phyloP scores from a whole-genome alignment of 2,329 filamentous ascomycete genomes.

The Fusarium falciforme region DNA sequence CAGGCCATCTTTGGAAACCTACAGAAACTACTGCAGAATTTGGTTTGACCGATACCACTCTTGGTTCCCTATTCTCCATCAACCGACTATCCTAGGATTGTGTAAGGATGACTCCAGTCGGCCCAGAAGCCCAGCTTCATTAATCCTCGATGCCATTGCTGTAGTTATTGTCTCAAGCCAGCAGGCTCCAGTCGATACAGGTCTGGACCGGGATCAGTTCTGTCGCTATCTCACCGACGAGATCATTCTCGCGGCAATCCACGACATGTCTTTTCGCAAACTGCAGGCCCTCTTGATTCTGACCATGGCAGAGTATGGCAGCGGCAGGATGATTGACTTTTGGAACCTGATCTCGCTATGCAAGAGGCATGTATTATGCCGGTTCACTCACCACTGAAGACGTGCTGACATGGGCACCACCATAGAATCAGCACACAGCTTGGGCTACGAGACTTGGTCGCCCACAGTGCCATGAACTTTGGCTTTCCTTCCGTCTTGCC shows the following conservation, averaged over 20 bases:
- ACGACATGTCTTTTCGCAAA: conserved; percentile 1
- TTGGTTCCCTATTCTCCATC: conserved; percentile 17
- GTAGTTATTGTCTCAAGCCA: conserved; percentile 2
- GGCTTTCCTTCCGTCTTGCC: conserved; percentile 6
- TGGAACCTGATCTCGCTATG: conserved; percentile 14
- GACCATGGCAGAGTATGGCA: conserved; percentile 12
- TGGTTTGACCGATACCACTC: conserved; percentile 20
- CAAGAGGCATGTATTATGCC: background rate
- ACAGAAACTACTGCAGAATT: background rate
- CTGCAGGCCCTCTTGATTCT: conserved; percentile 12
- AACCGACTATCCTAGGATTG: conserved; percentile 1
- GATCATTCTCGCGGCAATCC: background rate
- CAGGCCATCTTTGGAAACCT: background rate
- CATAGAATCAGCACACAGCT: conserved; percentile 16
- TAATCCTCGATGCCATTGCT: conserved; percentile 14
- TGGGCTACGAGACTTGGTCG: conserved; percentile 6
- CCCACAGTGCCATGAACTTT: conserved; percentile 15
- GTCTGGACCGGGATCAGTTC: background rate
- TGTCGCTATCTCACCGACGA: background rate
- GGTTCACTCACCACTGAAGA: background rate
- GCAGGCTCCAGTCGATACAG: background rate
- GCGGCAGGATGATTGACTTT: conserved; percentile 8
- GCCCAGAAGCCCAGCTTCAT: background rate
- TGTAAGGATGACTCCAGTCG: background rate
- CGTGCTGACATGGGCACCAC: background rate